phyloP scores from a whole-genome alignment of 345 rosid genomes.

The Alliaria petiolata region DNA sequence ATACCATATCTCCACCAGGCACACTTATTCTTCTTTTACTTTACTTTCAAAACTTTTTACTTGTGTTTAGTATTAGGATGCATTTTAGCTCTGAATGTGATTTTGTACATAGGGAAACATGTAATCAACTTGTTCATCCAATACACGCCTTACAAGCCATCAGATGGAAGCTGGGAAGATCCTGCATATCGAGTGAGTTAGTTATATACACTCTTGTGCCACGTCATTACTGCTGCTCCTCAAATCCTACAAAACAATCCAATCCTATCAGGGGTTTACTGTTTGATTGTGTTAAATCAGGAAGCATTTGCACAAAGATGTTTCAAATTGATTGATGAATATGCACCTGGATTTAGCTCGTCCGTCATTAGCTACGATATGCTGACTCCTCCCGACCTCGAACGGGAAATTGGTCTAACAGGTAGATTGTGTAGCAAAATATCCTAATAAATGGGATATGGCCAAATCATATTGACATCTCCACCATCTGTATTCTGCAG shows the following conservation, averaged over 20 bases:
- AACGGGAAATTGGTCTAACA: slow-evolving; percentile 77
- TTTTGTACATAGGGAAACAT: slow-evolving; percentile 57
- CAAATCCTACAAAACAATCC: neutral
- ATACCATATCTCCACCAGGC: slow-evolving; percentile 83
- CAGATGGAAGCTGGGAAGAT: slow-evolving; percentile 79
- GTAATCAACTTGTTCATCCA: slow-evolving; percentile 81
- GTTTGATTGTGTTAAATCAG: slow-evolving; percentile 28
- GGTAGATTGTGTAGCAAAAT: slow-evolving; percentile 33
- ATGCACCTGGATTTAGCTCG: slow-evolving; percentile 71
- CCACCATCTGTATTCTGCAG: slow-evolving; percentile 27
- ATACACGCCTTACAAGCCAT: slow-evolving; percentile 81
- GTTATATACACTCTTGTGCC: neutral
- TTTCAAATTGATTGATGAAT: slow-evolving; percentile 57
- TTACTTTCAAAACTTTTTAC: too few relatives aligned
- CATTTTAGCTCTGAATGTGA: neutral
- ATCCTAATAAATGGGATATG: neutral
- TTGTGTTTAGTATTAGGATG: neutral
- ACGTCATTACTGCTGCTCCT: neutral
- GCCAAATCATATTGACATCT: neutral
- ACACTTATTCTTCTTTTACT: slow-evolving; percentile 19
- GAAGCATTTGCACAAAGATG: slow-evolving; percentile 60
- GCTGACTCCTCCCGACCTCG: slow-evolving; percentile 88
- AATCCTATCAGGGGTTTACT: neutral
- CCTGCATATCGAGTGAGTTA: slow-evolving; percentile 66
- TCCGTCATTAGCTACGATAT: slow-evolving; percentile 71